Evolutionary conservation across 805 yeast species (phyloP), one percentile per base, ranked within the genome.

Genomic region (Pichia occidentalis): DNA sequence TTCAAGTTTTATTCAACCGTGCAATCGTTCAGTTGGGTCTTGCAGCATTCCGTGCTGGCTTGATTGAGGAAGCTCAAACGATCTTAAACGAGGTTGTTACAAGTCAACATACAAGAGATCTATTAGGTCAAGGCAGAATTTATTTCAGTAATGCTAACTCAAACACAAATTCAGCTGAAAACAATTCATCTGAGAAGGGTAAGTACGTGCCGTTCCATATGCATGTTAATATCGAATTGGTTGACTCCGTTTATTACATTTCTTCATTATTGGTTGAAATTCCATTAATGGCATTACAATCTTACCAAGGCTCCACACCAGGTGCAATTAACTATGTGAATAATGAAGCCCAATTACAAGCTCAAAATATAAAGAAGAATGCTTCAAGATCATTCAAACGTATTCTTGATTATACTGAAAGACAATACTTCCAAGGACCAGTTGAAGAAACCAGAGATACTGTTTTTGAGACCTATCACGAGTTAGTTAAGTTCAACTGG

Each of bases 371-470:
- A 17, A 45, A 40, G 25, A 40, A 38, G 14, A 44, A 44, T 29
- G 36, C 39, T 17, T 38, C 44, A 22, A 88, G 85, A 65, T 85
- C 95, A 21, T 87, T 92, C 70, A 81, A 90, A 64, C 79, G 95
- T 59, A 76, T 84, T 60, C 73, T 92, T 50, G 97, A 92, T 60
- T 84, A 81, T 68, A 87, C 85, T 57, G 96, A 88, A 59, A 82
- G 90, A 64, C 95, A 88, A 62, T 82, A 82, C 41, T 92, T 90
- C 71, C 85, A 86, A 46, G 98, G 97, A 30, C 98, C 98, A 33
- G 95, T 97, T 38, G 98, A 92, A 66, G 85, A 88, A 60, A 84
- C 94, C 32, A 81, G 94, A 55, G 99, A 92, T 61, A 85, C 76
- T 63, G 80, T 92, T 51, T 80, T 90, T 72, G 85, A 84, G 60